Evolutionary conservation across 2,329 filamentous ascomycete species (phyloP).

Genomic region (Colletotrichum musae): DNA sequence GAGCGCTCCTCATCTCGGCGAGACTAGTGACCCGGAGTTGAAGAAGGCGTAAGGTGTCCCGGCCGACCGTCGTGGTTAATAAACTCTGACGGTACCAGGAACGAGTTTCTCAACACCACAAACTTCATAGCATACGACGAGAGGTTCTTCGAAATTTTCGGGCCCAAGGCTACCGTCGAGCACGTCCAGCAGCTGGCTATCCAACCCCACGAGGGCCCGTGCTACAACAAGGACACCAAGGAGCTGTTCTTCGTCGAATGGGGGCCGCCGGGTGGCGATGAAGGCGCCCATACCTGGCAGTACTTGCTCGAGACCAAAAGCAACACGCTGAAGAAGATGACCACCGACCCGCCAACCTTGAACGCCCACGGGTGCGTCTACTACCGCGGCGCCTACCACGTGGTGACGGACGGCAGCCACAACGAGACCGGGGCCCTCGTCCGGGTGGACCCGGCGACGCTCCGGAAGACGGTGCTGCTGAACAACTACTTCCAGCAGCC

Average conservation of each 20-base stretch:
- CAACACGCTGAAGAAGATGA: conserved; percentile 18
- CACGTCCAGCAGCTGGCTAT: background rate
- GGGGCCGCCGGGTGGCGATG: conserved; percentile 16
- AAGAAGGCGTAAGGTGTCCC: background rate
- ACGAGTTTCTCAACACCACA: conserved; percentile 3
- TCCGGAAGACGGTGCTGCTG: background rate
- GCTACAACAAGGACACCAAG: conserved; percentile 14
- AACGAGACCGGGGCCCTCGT: conserved; percentile 3
- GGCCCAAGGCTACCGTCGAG: conserved; percentile 2
- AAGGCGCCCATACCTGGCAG: conserved; percentile 23
- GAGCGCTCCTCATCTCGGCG: background rate
- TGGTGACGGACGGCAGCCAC: conserved; percentile 15
- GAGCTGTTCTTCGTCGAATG: conserved; percentile 21
- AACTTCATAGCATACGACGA: conserved; percentile 20
- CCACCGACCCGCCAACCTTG: background rate
- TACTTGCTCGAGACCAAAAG: conserved; percentile 13
- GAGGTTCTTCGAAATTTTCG: conserved; percentile 5
- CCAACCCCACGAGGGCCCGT: conserved; percentile 15
- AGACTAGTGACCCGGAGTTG: background rate
- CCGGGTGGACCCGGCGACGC: background rate
- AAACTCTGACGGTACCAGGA: background rate
- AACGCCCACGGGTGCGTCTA: conserved; percentile 20
- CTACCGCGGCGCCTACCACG: conserved; percentile 7
- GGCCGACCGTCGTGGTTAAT: no score
- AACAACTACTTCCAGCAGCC: conserved; percentile 25